Percentiles rank a stretch among this genome's conserved stretches.
These are phyloP conservation scores for Microdochium paspali DNA, from an alignment of 2,329 filamentous ascomycete genomes.

Conservation along the genomic window DNA sequence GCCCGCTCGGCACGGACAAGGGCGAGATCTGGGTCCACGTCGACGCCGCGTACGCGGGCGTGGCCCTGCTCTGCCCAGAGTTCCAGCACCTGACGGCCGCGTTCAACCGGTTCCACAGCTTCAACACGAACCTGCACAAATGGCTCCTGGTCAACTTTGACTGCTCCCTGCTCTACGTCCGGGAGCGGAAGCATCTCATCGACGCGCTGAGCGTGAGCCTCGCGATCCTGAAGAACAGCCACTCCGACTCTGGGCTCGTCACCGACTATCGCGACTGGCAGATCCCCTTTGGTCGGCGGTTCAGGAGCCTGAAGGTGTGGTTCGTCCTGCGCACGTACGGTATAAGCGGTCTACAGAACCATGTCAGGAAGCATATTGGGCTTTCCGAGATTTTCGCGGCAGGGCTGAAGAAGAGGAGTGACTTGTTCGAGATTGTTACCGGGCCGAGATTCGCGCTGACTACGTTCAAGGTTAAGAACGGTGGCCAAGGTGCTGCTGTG, in stretches of 20 bases:
- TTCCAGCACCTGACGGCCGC: constrained; percentile 58
- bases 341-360: constrained; percentile 61
- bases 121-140: constrained; percentile 96
- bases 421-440: constrained; percentile 70
- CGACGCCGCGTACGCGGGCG: constrained; percentile 86
- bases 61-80: constrained; percentile 73
- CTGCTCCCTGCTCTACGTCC: constrained; percentile 70
- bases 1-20: neutral
- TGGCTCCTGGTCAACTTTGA: constrained; percentile 96
- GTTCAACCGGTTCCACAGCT: constrained; percentile 68
- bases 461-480: constrained; percentile 55
- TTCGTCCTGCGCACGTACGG: constrained; percentile 84
- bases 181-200: constrained; percentile 66
- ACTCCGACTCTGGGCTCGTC: constrained; percentile 72
- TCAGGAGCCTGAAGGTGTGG: constrained; percentile 88
- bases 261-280: constrained; percentile 98
- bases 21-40: constrained; percentile 80
- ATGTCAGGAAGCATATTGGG: constrained; percentile 60
- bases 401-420: constrained; percentile 46
- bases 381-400: constrained; percentile 62
- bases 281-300: constrained; percentile 82
- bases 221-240: constrained; percentile 72
- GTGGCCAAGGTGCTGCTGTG: constrained; percentile 17
- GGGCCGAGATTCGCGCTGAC: constrained; percentile 71
- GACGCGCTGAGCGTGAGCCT: constrained; percentile 71